phyloP scores from a whole-genome alignment of 2,329 filamentous ascomycete genomes.

The Xylaria sp. region DNA sequence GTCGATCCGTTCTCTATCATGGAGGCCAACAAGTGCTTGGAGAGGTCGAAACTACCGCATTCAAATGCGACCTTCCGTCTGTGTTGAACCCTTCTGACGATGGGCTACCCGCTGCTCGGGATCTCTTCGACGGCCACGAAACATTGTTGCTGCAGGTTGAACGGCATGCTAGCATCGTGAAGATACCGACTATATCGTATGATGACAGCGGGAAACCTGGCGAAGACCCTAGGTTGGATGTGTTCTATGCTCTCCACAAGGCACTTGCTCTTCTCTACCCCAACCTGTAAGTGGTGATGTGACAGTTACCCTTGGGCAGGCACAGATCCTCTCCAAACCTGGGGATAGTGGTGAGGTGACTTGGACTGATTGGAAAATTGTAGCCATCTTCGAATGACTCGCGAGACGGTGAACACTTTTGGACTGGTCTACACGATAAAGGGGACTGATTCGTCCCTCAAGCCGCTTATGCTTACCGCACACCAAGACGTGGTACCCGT shows the following conservation, averaged over 20 bases:
- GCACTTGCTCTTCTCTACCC: constrained; percentile 55
- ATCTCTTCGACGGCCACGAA: constrained; percentile 33
- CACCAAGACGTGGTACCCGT: constrained; percentile 62
- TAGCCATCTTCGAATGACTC: constrained; percentile 45
- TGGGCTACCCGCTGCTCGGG: constrained; percentile 34
- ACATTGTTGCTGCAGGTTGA: constrained; percentile 41
- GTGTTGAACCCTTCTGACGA: constrained; percentile 34
- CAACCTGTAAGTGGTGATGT: constrained; percentile 42
- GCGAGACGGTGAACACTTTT: constrained; percentile 64
- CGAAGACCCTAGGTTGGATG: constrained; percentile 57
- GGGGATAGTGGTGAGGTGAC: too few species aligned
- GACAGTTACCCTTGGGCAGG: neutral
- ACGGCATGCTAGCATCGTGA: constrained; percentile 49
- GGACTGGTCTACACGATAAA: constrained; percentile 63
- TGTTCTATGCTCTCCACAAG: constrained; percentile 53
- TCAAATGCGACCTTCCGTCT: constrained; percentile 37
- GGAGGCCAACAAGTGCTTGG: constrained; percentile 21
- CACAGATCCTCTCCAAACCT: neutral
- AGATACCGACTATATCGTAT: constrained; percentile 57
- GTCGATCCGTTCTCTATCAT: constrained; percentile 17
- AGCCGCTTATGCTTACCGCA: constrained; percentile 56
- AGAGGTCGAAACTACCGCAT: constrained; percentile 11
- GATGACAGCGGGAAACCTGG: constrained; percentile 59
- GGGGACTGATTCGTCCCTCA: constrained; percentile 55
- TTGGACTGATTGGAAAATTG: neutral